Base-by-base conservation (phyloP, 176 grass and related monocot species). In the Saccharum spontaneum region DNA sequence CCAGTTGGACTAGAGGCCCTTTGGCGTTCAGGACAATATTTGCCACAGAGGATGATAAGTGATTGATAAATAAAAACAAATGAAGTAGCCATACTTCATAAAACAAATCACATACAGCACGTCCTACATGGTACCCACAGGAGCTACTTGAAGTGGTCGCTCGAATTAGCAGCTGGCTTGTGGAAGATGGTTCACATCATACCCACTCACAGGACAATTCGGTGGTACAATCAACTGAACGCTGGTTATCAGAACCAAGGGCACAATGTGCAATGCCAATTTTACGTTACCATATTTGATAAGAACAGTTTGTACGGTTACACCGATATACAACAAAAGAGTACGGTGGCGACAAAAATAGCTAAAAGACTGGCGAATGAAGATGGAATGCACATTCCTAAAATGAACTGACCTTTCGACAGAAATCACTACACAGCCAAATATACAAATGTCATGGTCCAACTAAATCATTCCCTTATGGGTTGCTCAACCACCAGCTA, bases 151-250 rank as follows among this genome's bases (percentile, higher is more conserved):
- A 81, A 82, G 40, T 71, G 17, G 3, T 48, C 20, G 22, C 46
- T 60, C 1, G 23, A 24, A 78, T 41, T 76, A 79, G 71, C 30
- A 76, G 72, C 28, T 82, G 24, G 33, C 52, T 7, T 7, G 15
- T 60, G 57, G 44, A 85, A 68, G 26, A 74, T 59, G 17, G 69
- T 41, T 62, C 31, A 34, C 33, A 24, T 72, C 8, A 69, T 72
- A 49, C 68, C 10, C 16, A 1, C 41, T 2, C 55, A 67, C 20
- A 77, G 12, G 72, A 38, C 36, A 85, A 77, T 75, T 64, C 55
- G 49, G 48, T 79, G 49, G 49, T 86, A 62, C 41, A 76, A 14
- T 66, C 31, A 80, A 83, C 38, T 13, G 20, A 71, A 83, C 82
- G 50, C 55, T 34, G 23, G 6, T n/a, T 57, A 67, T 55, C 24